These are phyloP conservation scores for Trametes cubensis DNA, from an alignment of 768 basidiomycete genomes.

Conservation along the genomic window DNA sequence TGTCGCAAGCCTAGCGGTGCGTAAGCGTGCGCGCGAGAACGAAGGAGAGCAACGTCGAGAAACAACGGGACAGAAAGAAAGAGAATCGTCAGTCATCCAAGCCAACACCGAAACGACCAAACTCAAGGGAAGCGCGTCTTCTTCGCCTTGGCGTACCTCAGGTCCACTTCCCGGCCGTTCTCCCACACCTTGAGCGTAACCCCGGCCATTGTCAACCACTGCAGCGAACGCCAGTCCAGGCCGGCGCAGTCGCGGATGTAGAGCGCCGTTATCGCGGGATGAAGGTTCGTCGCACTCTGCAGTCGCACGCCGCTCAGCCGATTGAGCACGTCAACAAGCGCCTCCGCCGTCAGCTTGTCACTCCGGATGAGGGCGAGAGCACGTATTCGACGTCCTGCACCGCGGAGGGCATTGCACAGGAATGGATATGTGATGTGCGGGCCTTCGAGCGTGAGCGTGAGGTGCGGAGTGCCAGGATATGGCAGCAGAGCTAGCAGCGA, in stretches of 20 bases:
- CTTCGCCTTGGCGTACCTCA: conserved; percentile 23
- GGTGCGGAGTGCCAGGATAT: conserved; percentile 20
- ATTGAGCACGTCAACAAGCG: conserved; percentile 18
- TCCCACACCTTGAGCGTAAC: conserved; percentile 24
- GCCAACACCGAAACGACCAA: not conserved
- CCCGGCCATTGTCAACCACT: conserved; percentile 18
- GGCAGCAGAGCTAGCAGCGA: conserved; percentile 27
- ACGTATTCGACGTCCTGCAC: conserved; percentile 12
- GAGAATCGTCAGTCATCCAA: conserved; percentile 10
- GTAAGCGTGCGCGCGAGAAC: conserved; percentile 5
- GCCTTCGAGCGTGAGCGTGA: conserved; percentile 31
- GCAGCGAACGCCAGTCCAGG: conserved; percentile 24
- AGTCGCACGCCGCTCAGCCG: conserved; percentile 12
- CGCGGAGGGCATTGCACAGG: conserved; percentile 22
- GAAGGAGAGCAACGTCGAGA: not conserved
- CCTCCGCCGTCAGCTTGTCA: conserved; percentile 23
- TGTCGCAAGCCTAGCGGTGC: conserved; percentile 15
- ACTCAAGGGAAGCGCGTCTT: conserved; percentile 23
- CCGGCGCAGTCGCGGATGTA: conserved; percentile 25
- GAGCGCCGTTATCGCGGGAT: conserved; percentile 15
- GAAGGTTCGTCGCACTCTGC: not conserved
- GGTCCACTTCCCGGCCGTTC: conserved; percentile 22
- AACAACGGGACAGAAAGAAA: not conserved
- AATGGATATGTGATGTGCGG: conserved; percentile 26
- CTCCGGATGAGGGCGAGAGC: conserved; percentile 23